Percentiles rank a stretch among this genome's conserved stretches.
Evolutionary conservation across 2,329 filamentous ascomycete genomes (phyloP).

Genomic region (Phyllosticta paracitricarpa): DNA sequence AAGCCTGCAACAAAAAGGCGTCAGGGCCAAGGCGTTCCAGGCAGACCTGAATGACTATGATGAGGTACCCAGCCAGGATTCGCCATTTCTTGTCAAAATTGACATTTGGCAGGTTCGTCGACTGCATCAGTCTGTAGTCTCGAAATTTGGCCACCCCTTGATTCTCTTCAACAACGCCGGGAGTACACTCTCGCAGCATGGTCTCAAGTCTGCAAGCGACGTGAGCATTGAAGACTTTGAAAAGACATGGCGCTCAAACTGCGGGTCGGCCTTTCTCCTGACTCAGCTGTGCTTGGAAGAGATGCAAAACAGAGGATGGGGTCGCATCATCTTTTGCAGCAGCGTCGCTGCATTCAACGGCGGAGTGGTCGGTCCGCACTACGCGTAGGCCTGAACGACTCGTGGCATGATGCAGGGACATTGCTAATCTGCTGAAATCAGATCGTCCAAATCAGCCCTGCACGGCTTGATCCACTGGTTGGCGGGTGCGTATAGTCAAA

Average conservation of each 20-base stretch:
- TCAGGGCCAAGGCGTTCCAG: constrained; percentile 24
- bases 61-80: constrained; percentile 17
- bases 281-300: constrained; percentile 29
- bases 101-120: constrained; percentile 17
- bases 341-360: constrained; percentile 32
- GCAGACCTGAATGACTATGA: constrained; percentile 30
- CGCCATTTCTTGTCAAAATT: background rate
- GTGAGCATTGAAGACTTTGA: constrained; percentile 29
- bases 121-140: constrained; percentile 25
- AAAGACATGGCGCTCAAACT: constrained; percentile 28
- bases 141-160: constrained; percentile 24
- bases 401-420: background rate
- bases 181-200: constrained; percentile 16
- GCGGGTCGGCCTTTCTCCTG: constrained; percentile 26
- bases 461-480: constrained; percentile 40
- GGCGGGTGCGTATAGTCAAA: constrained; percentile 31
- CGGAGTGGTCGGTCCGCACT: constrained; percentile 32
- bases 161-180: constrained; percentile 35
- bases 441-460: constrained; percentile 32
- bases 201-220: constrained; percentile 20
- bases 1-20: constrained; percentile 20
- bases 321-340: constrained; percentile 28
- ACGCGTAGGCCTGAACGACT: constrained; percentile 18
- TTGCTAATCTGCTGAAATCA: background rate
- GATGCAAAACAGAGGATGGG: constrained; percentile 29